A percentile compares a stretch with the other conserved stretches of the same genome.
Evolutionary conservation across 78 protist species (phyloP).

Genomic region (Planoprotostelium fungivorum): DNA sequence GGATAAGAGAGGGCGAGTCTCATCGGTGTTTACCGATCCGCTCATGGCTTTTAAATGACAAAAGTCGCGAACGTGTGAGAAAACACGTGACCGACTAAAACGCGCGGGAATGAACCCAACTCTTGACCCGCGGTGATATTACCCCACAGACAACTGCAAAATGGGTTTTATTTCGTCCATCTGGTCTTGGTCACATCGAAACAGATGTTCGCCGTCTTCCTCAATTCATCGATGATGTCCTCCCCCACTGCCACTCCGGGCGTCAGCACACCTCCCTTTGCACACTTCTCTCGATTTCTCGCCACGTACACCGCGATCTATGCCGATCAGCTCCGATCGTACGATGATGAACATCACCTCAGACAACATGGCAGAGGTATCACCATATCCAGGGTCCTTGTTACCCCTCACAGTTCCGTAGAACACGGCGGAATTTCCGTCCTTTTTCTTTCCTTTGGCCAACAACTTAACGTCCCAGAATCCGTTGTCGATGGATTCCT

Average conservation of each 20-base stretch:
- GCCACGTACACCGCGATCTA: neutral
- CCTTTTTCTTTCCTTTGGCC: neutral
- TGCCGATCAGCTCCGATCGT: neutral
- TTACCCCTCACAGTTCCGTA: neutral
- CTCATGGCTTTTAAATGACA: no score
- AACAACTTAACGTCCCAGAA: neutral
- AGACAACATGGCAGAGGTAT: neutral
- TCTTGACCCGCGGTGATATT: no score
- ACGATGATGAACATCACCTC: neutral
- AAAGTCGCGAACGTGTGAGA: no score
- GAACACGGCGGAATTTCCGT: neutral
- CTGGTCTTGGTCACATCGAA: no score
- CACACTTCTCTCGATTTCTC: neutral
- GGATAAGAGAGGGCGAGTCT: no score
- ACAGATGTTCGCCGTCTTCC: no score
- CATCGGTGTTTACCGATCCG: no score
- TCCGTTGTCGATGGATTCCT: neutral
- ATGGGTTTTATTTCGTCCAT: no score
- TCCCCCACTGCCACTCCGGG: neutral
- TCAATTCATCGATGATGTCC: no score
- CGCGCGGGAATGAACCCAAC: no score
- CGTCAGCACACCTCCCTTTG: neutral
- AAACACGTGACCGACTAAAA: no score
- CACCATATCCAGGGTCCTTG: neutral
- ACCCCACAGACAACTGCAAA: no score